Percentiles rank a stretch among this genome's conserved stretches.
Conservation (phyloP, 2,329 filamentous ascomycete genomes). For the Colletotrichum sp. region DNA sequence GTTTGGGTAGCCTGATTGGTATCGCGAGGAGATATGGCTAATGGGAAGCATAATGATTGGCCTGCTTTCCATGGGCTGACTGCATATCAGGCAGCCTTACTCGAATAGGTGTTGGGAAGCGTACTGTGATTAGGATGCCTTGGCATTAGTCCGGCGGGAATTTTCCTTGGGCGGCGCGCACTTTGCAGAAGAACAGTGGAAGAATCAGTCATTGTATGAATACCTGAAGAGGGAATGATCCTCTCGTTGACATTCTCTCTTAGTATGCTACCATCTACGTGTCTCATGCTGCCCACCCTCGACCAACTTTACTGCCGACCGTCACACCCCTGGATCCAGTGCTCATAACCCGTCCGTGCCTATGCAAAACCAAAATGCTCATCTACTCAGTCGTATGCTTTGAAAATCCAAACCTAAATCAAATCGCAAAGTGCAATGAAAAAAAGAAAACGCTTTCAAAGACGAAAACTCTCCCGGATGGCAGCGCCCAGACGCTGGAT, state of each 20-base stretch:
- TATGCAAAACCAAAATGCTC: background rate
- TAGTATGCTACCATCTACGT: background rate
- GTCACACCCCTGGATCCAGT: background rate
- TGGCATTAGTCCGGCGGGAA: background rate
- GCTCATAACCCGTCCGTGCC: background rate
- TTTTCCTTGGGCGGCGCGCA: background rate
- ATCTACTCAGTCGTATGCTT: background rate
- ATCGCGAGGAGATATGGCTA: background rate
- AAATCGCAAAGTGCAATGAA: background rate
- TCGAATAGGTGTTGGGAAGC: background rate
- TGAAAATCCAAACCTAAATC: background rate
- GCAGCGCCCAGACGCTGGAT: conserved; percentile 79
- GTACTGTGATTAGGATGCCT: background rate
- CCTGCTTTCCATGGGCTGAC: background rate
- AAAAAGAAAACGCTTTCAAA: conserved; percentile 5
- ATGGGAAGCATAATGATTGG: background rate
- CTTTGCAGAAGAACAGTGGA: background rate
- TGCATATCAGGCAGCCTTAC: background rate
- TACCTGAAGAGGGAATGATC: background rate
- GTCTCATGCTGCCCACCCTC: background rate
- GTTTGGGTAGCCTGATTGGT: background rate
- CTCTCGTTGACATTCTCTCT: background rate
- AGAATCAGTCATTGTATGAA: background rate
- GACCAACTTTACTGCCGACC: background rate
- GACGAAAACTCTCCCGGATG: conserved; percentile 62